phyloP scores from a whole-genome alignment of 176 grass and related monocot genomes.

The Eremochloa ophiuroides region DNA sequence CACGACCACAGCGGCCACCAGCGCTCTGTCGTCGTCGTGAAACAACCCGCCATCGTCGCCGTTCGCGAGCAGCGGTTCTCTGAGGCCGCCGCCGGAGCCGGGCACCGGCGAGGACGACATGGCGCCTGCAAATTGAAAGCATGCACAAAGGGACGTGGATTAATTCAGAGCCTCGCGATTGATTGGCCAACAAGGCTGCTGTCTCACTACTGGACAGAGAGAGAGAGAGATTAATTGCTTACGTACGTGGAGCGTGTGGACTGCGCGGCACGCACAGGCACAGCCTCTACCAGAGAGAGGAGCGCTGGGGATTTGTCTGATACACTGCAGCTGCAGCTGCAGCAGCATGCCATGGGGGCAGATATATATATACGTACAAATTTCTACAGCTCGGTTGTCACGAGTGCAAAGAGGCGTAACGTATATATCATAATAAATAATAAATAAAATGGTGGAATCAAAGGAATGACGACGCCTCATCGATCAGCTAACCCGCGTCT shows the following conservation, averaged over 20 bases:
- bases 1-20: too few relatives aligned
- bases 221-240: not conserved
- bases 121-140: not conserved
- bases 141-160: not conserved
- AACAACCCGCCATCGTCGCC: not conserved
- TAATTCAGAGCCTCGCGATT: not conserved
- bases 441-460: too few relatives aligned
- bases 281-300: not conserved
- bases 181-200: not conserved
- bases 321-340: not conserved
- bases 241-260: not conserved
- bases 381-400: not conserved
- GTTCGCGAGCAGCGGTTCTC: constrained; percentile 4
- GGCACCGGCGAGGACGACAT: constrained; percentile 2
- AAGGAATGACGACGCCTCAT: too few relatives aligned
- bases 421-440: too few relatives aligned
- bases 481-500: too few relatives aligned
- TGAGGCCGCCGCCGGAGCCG: not conserved
- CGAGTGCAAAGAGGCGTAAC: not conserved
- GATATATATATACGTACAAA: not conserved
- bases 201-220: too few relatives aligned
- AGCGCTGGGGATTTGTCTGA: not conserved
- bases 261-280: not conserved
- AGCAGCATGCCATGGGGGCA: not conserved
- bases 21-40: not conserved